Evolutionary conservation across 2,329 filamentous ascomycete species (phyloP), one percentile per base, ranked within the genome.

Genomic region (Fusarium nisikadoi): DNA sequence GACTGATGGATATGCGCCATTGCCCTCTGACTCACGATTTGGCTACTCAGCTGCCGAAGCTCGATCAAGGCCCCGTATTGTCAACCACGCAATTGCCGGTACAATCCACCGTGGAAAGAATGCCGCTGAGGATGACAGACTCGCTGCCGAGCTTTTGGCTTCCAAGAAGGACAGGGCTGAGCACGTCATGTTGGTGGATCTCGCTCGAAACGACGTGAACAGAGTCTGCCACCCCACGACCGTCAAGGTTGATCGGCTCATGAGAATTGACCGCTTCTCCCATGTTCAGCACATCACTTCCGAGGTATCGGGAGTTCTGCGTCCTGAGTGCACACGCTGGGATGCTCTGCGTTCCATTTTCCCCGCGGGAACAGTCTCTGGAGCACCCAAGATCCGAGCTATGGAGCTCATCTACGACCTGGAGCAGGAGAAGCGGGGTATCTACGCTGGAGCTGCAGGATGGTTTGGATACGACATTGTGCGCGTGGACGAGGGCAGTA

Each of bases 371-470:
- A 99, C 96, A 0, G 95, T 98, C 35, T 96, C 93, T 23, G 96
- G 96, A 8, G 95, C 96, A 8, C 96, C 96, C 64, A 99, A 99
- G 84, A 94, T 99, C 61, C 90, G 92, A 70, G 96, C 96, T 6
- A 99, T 99, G 96, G 93, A 98, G 83, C 86, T 99, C 69, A 99
- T 99, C 77, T 94, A 93, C 50, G 95, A 98, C 84, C 85, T 98
- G 50, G 96, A 99, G 84, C 86, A 89, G 72, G 96, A 99, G 87
- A 98, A 98, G 86, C 88, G 96, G 60, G 95, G 96, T 43, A 90
- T 98, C 42, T 99, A 99, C 79, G 96, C 96, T 13, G 96, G 96
- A 33, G 96, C 96, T 1, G 95, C 98, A 1, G 96, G 96, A 4
- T 99, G 98, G 84, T 99, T 98, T 82, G 95, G 95, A 14, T 98